phyloP scores from a whole-genome alignment of 2,329 filamentous ascomycete species.

The Calonectria pteridis region DNA sequence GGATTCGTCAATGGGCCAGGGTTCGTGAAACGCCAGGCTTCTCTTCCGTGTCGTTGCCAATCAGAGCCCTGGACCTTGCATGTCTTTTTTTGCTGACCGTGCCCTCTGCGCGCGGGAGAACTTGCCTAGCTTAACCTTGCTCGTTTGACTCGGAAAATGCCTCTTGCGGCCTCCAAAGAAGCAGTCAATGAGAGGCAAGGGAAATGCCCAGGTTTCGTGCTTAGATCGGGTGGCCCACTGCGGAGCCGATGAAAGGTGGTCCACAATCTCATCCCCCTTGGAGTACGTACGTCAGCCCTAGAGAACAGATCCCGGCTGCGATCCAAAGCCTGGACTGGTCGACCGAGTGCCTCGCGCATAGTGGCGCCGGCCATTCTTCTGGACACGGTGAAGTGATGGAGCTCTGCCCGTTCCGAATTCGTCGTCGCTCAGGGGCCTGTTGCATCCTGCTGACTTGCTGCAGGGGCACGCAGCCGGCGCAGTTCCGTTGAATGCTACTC shows the following conservation, averaged over 20 bases:
- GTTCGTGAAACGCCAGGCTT: slow-evolving; percentile 13
- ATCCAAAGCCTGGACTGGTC: neutral
- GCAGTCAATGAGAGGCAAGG: neutral
- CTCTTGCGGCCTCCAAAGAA: neutral
- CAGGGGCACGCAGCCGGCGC: neutral
- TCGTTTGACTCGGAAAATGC: neutral
- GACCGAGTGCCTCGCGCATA: neutral
- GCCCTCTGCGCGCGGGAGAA: neutral
- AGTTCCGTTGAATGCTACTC: neutral
- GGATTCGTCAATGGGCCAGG: neutral
- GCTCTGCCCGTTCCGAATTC: neutral
- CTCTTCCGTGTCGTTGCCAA: neutral
- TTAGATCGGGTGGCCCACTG: slow-evolving; percentile 2
- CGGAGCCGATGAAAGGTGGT: neutral
- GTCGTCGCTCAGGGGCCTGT: slow-evolving; percentile 3
- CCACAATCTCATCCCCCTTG: neutral
- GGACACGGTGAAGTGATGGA: neutral
- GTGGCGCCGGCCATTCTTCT: neutral
- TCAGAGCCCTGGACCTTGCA: neutral
- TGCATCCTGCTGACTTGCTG: neutral
- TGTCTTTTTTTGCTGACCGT: neutral
- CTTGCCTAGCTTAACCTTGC: too few species aligned
- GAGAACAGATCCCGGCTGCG: neutral
- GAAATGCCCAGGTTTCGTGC: neutral
- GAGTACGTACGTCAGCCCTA: slow-evolving; percentile 8